Conservation (phyloP, 495 filamentous ascomycete species). For the Penicillium argentinense region DNA sequence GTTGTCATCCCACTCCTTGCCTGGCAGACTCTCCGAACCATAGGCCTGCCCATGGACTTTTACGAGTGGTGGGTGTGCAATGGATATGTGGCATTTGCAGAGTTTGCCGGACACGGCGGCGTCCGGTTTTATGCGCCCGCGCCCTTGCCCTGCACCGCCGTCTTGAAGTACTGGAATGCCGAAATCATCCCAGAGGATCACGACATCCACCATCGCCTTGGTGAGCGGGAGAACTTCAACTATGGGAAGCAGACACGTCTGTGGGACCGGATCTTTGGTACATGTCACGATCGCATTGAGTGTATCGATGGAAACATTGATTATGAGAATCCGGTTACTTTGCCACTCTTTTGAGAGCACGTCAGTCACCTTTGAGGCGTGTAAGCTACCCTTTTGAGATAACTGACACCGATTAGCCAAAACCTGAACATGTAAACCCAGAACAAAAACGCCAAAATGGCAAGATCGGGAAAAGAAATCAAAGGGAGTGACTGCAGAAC, state of each 20-base stretch:
- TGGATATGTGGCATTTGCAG: conserved; percentile 35
- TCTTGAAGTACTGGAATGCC: conserved; percentile 24
- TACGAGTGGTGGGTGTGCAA: conserved; percentile 45
- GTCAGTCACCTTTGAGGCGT: too few relatives aligned
- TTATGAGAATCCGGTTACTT: conserved; percentile 26
- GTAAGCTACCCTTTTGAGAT: too few relatives aligned
- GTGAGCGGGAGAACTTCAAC: conserved; percentile 39
- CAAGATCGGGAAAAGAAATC: too few relatives aligned
- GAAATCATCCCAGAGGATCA: conserved; percentile 40
- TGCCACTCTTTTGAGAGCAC: conserved; percentile 32
- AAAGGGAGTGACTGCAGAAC: too few relatives aligned
- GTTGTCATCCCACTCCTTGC: conserved; percentile 32
- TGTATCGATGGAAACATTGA: conserved; percentile 30
- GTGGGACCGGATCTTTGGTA: conserved; percentile 41
- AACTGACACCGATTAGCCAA: too few relatives aligned
- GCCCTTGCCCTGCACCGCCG: conserved; percentile 30
- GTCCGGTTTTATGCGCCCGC: conserved; percentile 28
- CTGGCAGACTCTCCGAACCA: conserved; percentile 26
- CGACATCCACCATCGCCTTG: conserved; percentile 40
- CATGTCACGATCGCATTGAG: conserved; percentile 32
- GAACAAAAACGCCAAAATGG: too few relatives aligned
- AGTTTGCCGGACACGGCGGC: conserved; percentile 36
- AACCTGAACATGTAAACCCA: too few relatives aligned
- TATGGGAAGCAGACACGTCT: conserved; percentile 43
- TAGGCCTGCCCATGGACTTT: conserved; percentile 40